Base-by-base conservation (phyloP, 306 rosid genomes). In the Gynostemma pentaphyllum region DNA sequence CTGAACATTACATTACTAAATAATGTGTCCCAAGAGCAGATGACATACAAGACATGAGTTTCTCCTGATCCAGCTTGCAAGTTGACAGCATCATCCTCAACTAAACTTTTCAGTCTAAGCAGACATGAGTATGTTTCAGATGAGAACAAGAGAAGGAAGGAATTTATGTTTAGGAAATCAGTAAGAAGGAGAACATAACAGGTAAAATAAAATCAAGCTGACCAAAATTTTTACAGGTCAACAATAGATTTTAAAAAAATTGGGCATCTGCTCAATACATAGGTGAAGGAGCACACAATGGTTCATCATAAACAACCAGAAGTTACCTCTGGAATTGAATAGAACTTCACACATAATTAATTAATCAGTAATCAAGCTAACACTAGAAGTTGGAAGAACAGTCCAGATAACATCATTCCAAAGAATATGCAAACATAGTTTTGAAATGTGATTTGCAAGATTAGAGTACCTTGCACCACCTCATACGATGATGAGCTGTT, bases 11-110 rank as follows among this genome's bases (percentile, higher is more conserved):
- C 68, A 52, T 23, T 39, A 18, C 67, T 7, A 39, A 64, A 0
- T 64, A 18, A 54, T 77, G 55, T 7, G 19, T 61, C 15, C 16
- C 11, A 71, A 60, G 39, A 47, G 40, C n/a, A 21, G 55, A 24
- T 29, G 47, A 73, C 96, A 52, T 84, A 94, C 99, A 94, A 94
- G 70, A 94, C 56, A 67, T 88, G 97, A 68, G 86, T 81, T 83
- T 94, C 97, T 66, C 87, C 74, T 15, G 97, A 88, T 78, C 97
- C 99, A 70, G 99, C 89, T 78, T 82, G 94, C 95, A 86, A 70
- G 69, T 72, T 87, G 74, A 94, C 64, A 22, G 85, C 80, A 70
- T 94, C 99, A 51, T 88, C 97, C 73, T 94, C 99, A 62, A 76
- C 64, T 60, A 71, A 52, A 79, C 95, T 94, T 81, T 86, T 94